Evolutionary conservation across 2,329 filamentous ascomycete species (phyloP), one percentile per base, ranked within the genome.

Genomic region (Ascosphaera apis): DNA sequence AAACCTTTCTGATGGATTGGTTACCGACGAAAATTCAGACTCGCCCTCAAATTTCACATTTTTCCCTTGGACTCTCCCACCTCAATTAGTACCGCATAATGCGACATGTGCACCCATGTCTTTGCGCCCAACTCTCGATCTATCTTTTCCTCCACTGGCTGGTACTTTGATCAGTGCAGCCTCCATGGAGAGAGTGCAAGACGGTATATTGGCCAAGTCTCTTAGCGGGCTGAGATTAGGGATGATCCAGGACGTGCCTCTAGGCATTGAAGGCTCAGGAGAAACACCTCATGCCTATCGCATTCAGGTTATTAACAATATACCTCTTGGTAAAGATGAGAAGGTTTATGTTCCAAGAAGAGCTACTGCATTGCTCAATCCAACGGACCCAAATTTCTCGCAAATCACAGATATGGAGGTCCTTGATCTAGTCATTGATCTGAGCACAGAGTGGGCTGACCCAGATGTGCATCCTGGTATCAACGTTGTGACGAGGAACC

Each of bases 11-110:
- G 16, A 13, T 12, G n/a, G n/a, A 21, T 21, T 21, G 19, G 4
- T 4, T 17, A 4, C 30, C n/a, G 25, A 28, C 13, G 25, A 31
- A 4, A 12, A 17, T 13, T 31, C 30, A 4, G 12, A 50, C 40
- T 74, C 72, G 11, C 69, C 68, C 4, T 73, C 72, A 1, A 91
- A 91, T 47, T 75, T 84, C 51, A 86, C 77, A 0, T 75, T 80
- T 46, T 95, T 83, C 48, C 88, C 88, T 0, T 95, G 86, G 86
- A 95, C 88, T 0, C 60, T 98, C 0, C 86, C 88, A 0, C 61
- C 63, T 1, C 65, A 69, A 17, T 63, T 91, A 45, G 65, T 93
- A 2, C 82, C 84, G 0, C 55, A 60, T 7, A 72, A 91, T 47
- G 86, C 78, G 0, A 76, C 66, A n/a, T 91, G 81, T 44, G 66